Evolutionary conservation across 768 basidiomycete genomes (phyloP), one percentile per base, ranked within the genome.

Genomic region (Phlegmacium glaucopus): DNA sequence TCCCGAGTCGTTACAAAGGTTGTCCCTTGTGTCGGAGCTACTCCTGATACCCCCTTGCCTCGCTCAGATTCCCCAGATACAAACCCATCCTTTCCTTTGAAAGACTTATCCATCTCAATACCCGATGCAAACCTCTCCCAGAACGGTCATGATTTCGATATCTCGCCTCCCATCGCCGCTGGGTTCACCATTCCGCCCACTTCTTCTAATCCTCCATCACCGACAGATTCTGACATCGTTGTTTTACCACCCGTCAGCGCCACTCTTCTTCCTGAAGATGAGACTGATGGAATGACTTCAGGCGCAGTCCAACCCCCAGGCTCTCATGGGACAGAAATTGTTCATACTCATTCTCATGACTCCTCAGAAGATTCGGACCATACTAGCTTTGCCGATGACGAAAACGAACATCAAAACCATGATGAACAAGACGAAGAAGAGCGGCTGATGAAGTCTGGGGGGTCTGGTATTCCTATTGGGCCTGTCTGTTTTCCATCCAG

Each of bases 291-390:
- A 16, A 72, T 96, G 54, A 90, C 89, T 13, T 93, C 90, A 22
- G 90, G 91, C 17, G 90, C 91, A 25, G 94, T 95, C 15, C 90
- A 94, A 59, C 81, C 93, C 3, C 93, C 94, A 9, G 94, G 93
- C 17, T 90, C 91, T 10, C 85, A 79, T 34, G 87, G 80, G n/a
- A 68, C 66, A 25, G 62, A 65, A 36, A 60, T 67, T 57, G 51
- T 59, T 51, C 79, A 75, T 49, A 71, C 72, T 67, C 41, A 74
- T 56, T 40, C 60, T 51, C 51, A 65, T 54, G 55, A 68, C 52
- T 50, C 66, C 50, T 61, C 78, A 48, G 76, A 80, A 35, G 82
- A 83, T 32, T 75, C 76, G 2, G 86, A 86, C 52, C 83, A 74
- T 36, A 82, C 80, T 15, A 82, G 78, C 60, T 79, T 80, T 50